Base-by-base conservation (phyloP, 2,329 filamentous ascomycete species). In the Aspergillus hortae region DNA sequence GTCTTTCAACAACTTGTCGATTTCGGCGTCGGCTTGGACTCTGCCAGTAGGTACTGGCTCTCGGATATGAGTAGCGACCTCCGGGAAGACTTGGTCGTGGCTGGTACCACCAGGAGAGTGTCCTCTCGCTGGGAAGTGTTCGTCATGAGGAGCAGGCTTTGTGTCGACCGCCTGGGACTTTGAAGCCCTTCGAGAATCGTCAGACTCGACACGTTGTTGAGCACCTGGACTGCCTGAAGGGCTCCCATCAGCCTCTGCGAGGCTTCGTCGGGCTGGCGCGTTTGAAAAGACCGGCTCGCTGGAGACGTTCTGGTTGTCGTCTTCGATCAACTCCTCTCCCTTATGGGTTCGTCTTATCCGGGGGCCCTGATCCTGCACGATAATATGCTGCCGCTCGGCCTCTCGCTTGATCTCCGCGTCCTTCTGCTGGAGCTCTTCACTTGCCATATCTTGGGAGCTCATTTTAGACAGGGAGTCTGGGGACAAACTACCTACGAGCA, bases 341-440 rank as follows among this genome's bases (percentile, higher is more conserved):
- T 97, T 97, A 75, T 97, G 92, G 2, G 92, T 96, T 60, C 89
- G 85, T 62, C 91, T 83, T 51, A 96, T 86, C 3, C 91, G 85
- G 4, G 92, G 88, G 1, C 83, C 90, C 45, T 83, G 80, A 17
- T 89, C 83, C 12, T 90, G 83, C 54, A 92, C 85, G 32, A 95
- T 81, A 44, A 94, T 92, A 43, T 92, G 89, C 55, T 83, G 80
- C 38, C 75, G 73, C 63, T 86, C 83, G 38, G 85, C 74, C 50
- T 80, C 77, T 12, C 76, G 71, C 60, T 80, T 78, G 54, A 84
- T 79, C 56, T 80, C 77, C 27, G 77, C 76, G 51, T 83, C 79
- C 60, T 75, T 77, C 56, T 79, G 77, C 51, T 96, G 90, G 65
- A 92, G 80, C 68, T 97, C 92, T 58, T 95, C 89, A 51, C 89